Conservation (phyloP, 2,329 filamentous ascomycete genomes). For the Didymella sp. region DNA sequence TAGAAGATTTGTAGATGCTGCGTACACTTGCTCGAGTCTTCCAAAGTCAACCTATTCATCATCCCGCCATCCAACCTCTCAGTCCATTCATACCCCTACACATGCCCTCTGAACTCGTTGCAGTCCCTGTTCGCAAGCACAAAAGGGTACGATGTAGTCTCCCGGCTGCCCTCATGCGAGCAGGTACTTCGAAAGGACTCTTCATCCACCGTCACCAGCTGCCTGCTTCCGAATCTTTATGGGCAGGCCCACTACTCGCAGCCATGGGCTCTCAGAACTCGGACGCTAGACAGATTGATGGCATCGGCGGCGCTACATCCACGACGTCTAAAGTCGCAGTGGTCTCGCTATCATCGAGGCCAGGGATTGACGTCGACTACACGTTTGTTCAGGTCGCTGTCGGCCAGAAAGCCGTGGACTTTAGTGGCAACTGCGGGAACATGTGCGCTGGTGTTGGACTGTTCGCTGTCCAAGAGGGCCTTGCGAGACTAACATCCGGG, state of each 20-base stretch:
- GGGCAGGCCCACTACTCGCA: slow-evolving; percentile 62
- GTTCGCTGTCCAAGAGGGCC: slow-evolving; percentile 63
- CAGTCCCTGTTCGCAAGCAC: not conserved
- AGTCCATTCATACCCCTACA: not conserved
- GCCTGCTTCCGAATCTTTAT: slow-evolving; percentile 55
- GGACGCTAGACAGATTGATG: slow-evolving; percentile 72
- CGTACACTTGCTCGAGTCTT: not conserved
- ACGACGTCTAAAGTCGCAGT: slow-evolving; percentile 74
- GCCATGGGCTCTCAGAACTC: slow-evolving; percentile 71
- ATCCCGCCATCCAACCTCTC: not conserved
- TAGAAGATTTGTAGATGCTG: not conserved
- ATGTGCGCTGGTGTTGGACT: slow-evolving; percentile 73
- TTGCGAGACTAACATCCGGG: slow-evolving; percentile 51
- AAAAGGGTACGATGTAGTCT: slow-evolving; percentile 32
- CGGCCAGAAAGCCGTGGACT: slow-evolving; percentile 66
- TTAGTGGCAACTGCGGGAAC: slow-evolving; percentile 76
- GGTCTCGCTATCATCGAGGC: slow-evolving; percentile 58
- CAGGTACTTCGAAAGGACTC: slow-evolving; percentile 51
- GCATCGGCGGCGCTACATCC: slow-evolving; percentile 72
- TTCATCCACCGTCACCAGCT: slow-evolving; percentile 58
- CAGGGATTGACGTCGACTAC: slow-evolving; percentile 66
- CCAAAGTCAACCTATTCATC: not conserved
- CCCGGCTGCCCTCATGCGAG: slow-evolving; percentile 50
- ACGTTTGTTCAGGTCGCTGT: slow-evolving; percentile 75
- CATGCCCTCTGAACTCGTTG: not conserved